phyloP scores from a whole-genome alignment of 2,329 filamentous ascomycete species.

The Diaporthe sp. region DNA sequence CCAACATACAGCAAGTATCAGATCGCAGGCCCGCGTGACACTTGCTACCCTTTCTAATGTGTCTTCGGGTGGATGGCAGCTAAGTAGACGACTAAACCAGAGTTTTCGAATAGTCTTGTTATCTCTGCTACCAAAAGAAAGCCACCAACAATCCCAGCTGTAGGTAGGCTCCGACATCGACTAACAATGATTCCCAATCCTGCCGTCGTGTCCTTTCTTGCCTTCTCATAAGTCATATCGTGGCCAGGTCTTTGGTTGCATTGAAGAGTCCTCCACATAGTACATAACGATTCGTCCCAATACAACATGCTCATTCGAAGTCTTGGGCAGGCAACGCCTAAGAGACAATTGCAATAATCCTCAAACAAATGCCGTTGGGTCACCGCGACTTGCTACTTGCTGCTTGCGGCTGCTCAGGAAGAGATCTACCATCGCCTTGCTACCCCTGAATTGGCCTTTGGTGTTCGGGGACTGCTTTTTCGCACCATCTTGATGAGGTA shows the following conservation, averaged over 20 bases:
- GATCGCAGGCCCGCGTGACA: not conserved
- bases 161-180: not conserved
- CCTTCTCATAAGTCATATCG: not conserved
- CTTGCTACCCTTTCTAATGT: not conserved
- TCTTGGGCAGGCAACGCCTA: not conserved
- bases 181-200: not conserved
- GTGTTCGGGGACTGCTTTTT: not conserved
- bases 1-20: too few species aligned
- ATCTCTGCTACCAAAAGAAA: not conserved
- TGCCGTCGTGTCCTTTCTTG: not conserved
- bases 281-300: not conserved
- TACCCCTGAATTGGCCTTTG: slow-evolving; percentile 12
- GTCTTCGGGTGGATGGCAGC: not conserved
- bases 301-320: not conserved
- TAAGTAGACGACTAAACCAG: not conserved
- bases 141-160: not conserved
- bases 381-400: slow-evolving; percentile 24
- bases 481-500: not conserved
- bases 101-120: not conserved
- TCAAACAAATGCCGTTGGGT: slow-evolving; percentile 38
- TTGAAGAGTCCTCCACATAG: not conserved
- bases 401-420: slow-evolving; percentile 38
- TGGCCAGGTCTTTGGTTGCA: not conserved
- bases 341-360: not conserved
- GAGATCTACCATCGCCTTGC: slow-evolving; percentile 41